Base-by-base conservation (phyloP, 2,329 filamentous ascomycete species). In the Pseudogymnoascus sp. region DNA sequence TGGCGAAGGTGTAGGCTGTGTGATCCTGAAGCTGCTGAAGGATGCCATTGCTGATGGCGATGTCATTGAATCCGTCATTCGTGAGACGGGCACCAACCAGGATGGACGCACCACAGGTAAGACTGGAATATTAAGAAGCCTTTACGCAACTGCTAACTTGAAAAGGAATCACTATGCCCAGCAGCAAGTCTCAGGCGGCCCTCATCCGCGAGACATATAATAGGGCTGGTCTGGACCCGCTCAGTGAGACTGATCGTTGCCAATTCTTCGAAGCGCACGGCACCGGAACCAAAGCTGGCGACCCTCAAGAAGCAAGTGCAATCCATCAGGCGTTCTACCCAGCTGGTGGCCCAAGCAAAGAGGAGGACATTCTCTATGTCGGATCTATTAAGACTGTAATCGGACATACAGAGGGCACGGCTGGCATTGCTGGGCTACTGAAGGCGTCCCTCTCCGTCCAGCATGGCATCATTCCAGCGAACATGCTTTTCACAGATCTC, bases 11-110 rank as follows among this genome's bases (percentile, higher is more conserved):
- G 76, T 83, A 31, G 83, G 79, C 0, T 78, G 83, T 10, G 72
- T 89, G 1, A 68, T 88, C 2, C 69, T 89, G 50, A 89, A 89
- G 72, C 78, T 78, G 1, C 72, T 88, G 0, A 75, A 76, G 4
- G 80, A 85, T 69, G 86, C 86, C 1, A 67, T 88, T 6, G 75
- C 75, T 8, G 82, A 84, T 66, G 82, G 83, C 14, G 84, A 89
- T 69, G 79, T 79, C 0, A 83, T 86, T 64, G 78, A 82, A 3
- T 81, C 78, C 10, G 76, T 86, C 22, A 81, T 87, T 63, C 78
- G 82, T 12, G 81, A 77, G 4, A 82, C 78, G 0, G 75, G 75
- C 0, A 75, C 81, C 33, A 86, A 85, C 64, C 81, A 84, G 64
- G 85, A 88, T 67, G 86, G 85, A 2, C 74, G 77, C 12, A 86